A percentile compares a stretch with the other conserved stretches of the same genome.
Evolutionary conservation across 78 protist species (phyloP).

Genomic region (Abeoforma whisleri): DNA sequence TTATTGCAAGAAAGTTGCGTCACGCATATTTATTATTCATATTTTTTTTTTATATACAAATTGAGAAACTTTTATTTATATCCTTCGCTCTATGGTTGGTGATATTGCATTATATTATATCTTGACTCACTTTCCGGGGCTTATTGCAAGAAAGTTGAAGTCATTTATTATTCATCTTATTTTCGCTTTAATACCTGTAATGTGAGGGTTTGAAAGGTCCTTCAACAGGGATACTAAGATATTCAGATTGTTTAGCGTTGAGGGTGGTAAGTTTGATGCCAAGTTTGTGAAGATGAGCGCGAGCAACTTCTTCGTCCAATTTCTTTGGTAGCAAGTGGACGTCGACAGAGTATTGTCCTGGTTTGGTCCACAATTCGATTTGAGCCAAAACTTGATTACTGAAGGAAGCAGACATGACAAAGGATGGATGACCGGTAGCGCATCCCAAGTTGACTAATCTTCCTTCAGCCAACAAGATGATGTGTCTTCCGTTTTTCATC

Average conservation of each 20-base stretch:
- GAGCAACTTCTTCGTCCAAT: conserved; percentile 97
- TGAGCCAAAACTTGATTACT: conserved; percentile 95
- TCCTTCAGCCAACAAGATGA: conserved; percentile 96
- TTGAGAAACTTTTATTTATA: too few relatives aligned
- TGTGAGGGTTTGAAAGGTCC: conserved; percentile 79
- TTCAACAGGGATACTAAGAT: conserved; percentile 62
- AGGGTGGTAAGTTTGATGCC: conserved; percentile 85
- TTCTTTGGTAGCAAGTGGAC: conserved; percentile 92
- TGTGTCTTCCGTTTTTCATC: conserved; percentile 71
- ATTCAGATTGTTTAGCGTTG: conserved; percentile 73
- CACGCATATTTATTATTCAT: too few relatives aligned
- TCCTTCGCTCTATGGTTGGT: too few relatives aligned
- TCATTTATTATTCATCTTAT: too few relatives aligned
- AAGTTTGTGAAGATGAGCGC: conserved; percentile 84
- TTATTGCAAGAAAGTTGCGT: too few relatives aligned
- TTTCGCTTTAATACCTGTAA: too few relatives aligned
- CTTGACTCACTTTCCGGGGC: too few relatives aligned
- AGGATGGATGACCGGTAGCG: conserved; percentile 98
- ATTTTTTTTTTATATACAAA: too few relatives aligned
- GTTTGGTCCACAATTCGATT: conserved; percentile 80
- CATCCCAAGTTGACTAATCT: conserved; percentile 98
- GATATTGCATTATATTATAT: too few relatives aligned
- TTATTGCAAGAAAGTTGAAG: too few relatives aligned
- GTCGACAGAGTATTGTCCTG: conserved; percentile 61
- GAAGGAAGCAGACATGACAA: conserved; percentile 98